Conservation (phyloP, 257 asterid genomes). For the Capsicum rhomboideum region DNA sequence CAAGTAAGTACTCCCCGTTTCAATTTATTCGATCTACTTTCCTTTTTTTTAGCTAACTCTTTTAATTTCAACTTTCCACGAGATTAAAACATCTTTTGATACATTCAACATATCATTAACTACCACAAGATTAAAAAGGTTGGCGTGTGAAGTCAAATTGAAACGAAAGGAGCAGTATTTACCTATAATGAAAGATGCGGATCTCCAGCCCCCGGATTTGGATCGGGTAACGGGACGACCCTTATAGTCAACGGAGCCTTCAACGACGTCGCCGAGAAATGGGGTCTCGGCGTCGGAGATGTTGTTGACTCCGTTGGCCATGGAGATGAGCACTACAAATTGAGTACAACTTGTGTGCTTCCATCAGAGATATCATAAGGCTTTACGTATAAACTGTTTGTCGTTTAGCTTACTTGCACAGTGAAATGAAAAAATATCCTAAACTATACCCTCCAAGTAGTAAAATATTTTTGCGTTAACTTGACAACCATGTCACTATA, state of each 20-base stretch:
- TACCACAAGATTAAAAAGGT: too few species aligned
- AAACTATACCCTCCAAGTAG: too few species aligned
- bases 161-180: too few species aligned
- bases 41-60: too few species aligned
- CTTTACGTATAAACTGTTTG: neutral
- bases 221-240: slow-evolving; percentile 20
- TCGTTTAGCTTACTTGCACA: neutral
- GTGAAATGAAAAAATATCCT: too few species aligned
- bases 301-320: neutral
- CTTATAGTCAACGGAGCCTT: slow-evolving; percentile 19
- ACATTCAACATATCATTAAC: too few species aligned
- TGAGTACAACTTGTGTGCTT: neutral
- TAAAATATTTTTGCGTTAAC: too few species aligned
- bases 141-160: too few species aligned
- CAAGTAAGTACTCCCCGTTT: neutral
- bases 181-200: slow-evolving; percentile 33
- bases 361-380: neutral
- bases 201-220: slow-evolving; percentile 28
- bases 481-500: too few species aligned
- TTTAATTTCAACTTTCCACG: too few species aligned
- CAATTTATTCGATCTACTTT: too few species aligned
- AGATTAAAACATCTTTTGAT: too few species aligned
- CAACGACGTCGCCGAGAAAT: slow-evolving; percentile 2
- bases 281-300: slow-evolving; percentile 15
- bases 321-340: neutral